Conservation (phyloP, 2,329 filamentous ascomycete species). For the Xylaria sp. region DNA sequence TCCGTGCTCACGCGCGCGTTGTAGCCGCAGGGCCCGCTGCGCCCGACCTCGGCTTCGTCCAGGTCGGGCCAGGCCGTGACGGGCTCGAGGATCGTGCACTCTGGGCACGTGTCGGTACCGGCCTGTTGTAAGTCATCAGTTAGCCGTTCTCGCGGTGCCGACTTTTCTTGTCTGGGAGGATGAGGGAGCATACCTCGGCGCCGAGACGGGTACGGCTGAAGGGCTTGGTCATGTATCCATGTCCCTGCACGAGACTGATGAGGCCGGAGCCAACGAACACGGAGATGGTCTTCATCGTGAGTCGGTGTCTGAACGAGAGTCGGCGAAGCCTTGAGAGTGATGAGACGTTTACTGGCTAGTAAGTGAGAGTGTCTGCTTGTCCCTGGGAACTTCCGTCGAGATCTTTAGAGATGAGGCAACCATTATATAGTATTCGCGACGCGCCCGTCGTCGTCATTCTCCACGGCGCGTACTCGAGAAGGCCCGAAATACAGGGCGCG, state of each 20-base stretch:
- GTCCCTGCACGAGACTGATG: constrained; percentile 35
- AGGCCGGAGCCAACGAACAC: constrained; percentile 12
- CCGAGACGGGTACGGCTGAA: constrained; percentile 49
- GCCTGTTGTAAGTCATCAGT: constrained; percentile 37
- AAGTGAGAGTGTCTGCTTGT: constrained; percentile 2
- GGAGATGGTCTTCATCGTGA: constrained; percentile 21
- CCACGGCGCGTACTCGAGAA: constrained; percentile 14
- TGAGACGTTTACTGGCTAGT: not conserved
- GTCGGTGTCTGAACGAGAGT: constrained; percentile 1
- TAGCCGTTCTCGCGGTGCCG: constrained; percentile 5
- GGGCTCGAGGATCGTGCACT: constrained; percentile 58
- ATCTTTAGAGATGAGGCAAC: not conserved
- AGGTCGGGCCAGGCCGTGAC: constrained; percentile 54
- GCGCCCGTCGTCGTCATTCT: constrained; percentile 1
- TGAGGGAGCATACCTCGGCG: constrained; percentile 40
- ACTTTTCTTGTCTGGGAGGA: not conserved
- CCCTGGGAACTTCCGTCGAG: constrained; percentile 7
- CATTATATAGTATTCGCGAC: constrained; percentile 15
- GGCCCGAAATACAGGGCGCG: constrained; percentile 14
- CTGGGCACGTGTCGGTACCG: constrained; percentile 54
- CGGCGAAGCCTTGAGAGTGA: constrained; percentile 6
- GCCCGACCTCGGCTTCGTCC: constrained; percentile 47
- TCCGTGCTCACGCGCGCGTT: constrained; percentile 56
- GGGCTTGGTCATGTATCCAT: constrained; percentile 50
- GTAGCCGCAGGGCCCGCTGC: constrained; percentile 56